Evolutionary conservation across 371 early-diverging fungal genomes (phyloP).

Genomic region (Mucor plumbeus): DNA sequence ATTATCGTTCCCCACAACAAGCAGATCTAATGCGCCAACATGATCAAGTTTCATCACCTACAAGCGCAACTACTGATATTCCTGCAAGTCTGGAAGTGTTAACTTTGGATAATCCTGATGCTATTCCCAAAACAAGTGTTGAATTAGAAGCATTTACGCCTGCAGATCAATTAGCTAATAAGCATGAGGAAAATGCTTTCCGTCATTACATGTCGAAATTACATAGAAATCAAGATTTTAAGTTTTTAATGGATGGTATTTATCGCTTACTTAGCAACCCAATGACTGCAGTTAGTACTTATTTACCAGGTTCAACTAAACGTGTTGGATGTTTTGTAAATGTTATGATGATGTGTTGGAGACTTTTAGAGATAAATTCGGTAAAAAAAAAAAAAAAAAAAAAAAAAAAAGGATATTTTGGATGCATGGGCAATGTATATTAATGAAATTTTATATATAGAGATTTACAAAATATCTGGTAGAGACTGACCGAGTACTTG

Average conservation of each 20-base stretch:
- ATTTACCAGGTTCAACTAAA: constrained; percentile 81
- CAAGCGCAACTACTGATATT: constrained; percentile 17
- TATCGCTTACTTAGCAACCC: constrained; percentile 80
- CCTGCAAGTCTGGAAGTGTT: constrained; percentile 14
- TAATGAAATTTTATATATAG: constrained; percentile 24
- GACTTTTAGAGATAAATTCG: constrained; percentile 76
- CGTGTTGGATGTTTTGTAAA: constrained; percentile 72
- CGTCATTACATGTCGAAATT: constrained; percentile 76
- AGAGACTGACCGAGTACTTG: constrained; percentile 73
- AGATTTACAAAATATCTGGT: constrained; percentile 71
- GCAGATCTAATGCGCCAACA: constrained; percentile 28
- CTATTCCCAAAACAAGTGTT: constrained; percentile 26
- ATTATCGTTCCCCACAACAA: constrained; percentile 61
- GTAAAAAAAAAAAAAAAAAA: constrained; percentile 55
- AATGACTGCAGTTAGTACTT: constrained; percentile 77
- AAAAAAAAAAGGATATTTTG: not conserved
- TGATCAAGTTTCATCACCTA: constrained; percentile 11
- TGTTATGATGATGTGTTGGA: constrained; percentile 86
- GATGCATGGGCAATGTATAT: too few relatives aligned
- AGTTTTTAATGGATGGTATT: constrained; percentile 74
- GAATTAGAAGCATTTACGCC: constrained; percentile 28
- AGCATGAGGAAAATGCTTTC: constrained; percentile 62
- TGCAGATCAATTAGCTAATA: not conserved
- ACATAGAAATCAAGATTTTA: constrained; percentile 80
- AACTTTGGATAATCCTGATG: constrained; percentile 28